Base-by-base conservation (phyloP, 1,284 basidiomycete species). In the Farysia itapuensis region DNA sequence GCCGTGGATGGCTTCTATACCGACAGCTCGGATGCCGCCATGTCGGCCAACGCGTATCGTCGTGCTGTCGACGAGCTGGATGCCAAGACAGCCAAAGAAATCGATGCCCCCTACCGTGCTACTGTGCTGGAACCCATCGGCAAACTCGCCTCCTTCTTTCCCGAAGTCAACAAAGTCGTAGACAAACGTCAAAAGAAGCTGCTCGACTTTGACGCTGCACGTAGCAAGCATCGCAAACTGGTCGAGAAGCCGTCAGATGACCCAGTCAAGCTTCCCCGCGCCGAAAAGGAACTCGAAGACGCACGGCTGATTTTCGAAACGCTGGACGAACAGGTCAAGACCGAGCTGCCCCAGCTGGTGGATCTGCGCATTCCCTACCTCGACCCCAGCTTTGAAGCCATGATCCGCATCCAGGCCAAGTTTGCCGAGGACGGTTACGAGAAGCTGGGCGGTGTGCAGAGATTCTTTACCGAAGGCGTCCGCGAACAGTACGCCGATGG, bases 391-490 rank as follows among this genome's bases (percentile, higher is more conserved):
- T 97, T 99, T 77, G 95, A 99, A 78, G 90, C 94, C 24, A 97
- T 98, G 94, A 70, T 79, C 12, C 90, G 95, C 31, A 90, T 95
- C 84, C 94, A 99, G 77, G 85, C 89, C 74, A 91, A 92, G 71
- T 96, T 96, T 72, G 91, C 93, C 1, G 89, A 96, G 77, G 93
- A 97, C 70, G 95, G 90, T 0, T 99, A 99, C 77, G 93, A 98
- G 80, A 97, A 95, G 80, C 82, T 98, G 43, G 89, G 92, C 33
- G 87, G 90, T 34, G 95, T 98, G 4, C 95, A 99, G 78, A 81
- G 92, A 84, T 98, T 67, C 56, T 76, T 76, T 51, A 50, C 68
- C 5, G 72, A 76, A 30, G 64, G 68, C 12, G 69, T 76, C 0
- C 56, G 74, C 15, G 72, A 73, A 12, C 92, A 98, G 70, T 99